Conservation (phyloP, 1,139 yeast species). For the Sugiyamaella neomexicana region DNA sequence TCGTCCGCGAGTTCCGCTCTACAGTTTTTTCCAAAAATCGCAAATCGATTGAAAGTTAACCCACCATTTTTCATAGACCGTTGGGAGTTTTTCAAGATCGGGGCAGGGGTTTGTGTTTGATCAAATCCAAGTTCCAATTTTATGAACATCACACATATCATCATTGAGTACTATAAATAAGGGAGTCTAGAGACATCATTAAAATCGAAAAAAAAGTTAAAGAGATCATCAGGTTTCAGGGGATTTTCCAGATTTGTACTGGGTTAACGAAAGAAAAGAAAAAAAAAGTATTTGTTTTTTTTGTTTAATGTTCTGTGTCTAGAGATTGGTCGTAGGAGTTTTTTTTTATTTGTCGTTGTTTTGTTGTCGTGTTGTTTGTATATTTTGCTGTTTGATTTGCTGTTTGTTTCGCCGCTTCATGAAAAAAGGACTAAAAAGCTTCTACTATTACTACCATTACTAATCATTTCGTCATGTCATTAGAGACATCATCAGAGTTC, state of each 20-base stretch:
- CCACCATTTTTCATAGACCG: not conserved
- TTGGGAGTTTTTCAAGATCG: conserved; percentile 13
- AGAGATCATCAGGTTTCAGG: too few relatives aligned
- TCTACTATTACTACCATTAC: too few relatives aligned
- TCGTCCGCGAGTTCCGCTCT: conserved; percentile 17
- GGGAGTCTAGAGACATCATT: too few relatives aligned
- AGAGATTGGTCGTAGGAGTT: not conserved
- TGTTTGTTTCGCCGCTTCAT: not conserved
- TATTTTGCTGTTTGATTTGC: not conserved
- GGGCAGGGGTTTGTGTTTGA: conserved; percentile 17
- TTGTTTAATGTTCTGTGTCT: not conserved
- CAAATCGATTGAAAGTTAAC: conserved; percentile 1
- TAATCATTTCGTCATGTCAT: conserved; percentile 19
- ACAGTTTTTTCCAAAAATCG: conserved; percentile 14
- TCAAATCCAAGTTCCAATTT: not conserved
- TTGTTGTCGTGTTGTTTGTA: not conserved
- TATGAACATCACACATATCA: too few relatives aligned
- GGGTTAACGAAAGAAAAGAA: not conserved
- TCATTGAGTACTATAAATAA: too few relatives aligned
- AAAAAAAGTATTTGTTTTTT: not conserved
- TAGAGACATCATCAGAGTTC: conserved; percentile 9
- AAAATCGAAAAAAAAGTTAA: too few relatives aligned
- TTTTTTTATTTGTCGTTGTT: conserved; percentile 1
- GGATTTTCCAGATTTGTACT: not conserved
- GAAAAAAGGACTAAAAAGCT: too few relatives aligned